Percentiles rank a stretch among this genome's conserved stretches.
These are phyloP conservation scores for Drosera spatulata DNA, from an alignment of 179 eudicot genomes.

Conservation along the genomic window DNA sequence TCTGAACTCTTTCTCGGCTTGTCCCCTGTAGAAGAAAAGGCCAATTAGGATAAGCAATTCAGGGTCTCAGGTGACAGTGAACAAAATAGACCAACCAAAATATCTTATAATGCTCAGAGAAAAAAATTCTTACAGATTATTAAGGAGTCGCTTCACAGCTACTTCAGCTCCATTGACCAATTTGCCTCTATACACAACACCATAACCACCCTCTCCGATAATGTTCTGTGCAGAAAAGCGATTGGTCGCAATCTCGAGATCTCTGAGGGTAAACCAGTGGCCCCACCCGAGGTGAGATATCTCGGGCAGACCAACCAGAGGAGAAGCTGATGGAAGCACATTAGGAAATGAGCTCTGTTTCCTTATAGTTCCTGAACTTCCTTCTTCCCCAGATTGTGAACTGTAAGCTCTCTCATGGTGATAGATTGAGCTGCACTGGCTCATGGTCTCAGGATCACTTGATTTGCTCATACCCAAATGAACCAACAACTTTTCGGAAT, in stretches of 20 bases:
- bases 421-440: conserved; percentile 73
- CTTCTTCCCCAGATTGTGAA: conserved; percentile 83
- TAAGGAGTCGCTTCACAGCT: conserved; percentile 89
- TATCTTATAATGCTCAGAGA: neutral
- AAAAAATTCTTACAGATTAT: conserved; percentile 60
- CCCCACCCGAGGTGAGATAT: conserved; percentile 95
- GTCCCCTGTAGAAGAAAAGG: conserved; percentile 44
- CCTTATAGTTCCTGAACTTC: conserved; percentile 53
- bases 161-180: conserved; percentile 81
- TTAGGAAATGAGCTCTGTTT: conserved; percentile 55
- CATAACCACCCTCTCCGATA: conserved; percentile 95
- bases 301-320: conserved; percentile 86
- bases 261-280: conserved; percentile 96
- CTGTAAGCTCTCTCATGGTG: conserved; percentile 59
- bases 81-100: neutral
- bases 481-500: conserved; percentile 58
- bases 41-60: conserved; percentile 2
- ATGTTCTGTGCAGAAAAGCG: conserved; percentile 57
- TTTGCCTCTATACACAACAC: conserved; percentile 70
- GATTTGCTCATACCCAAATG: conserved; percentile 72
- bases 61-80: neutral
- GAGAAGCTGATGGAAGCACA: conserved; percentile 63
- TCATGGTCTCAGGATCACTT: conserved; percentile 60
- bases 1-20: conserved; percentile 95
- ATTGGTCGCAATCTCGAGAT: conserved; percentile 65